Percentiles rank a stretch among this genome's conserved stretches.
These are phyloP conservation scores for Benincasa hispida DNA, from an alignment of 306 rosid species.

Conservation along the genomic window DNA sequence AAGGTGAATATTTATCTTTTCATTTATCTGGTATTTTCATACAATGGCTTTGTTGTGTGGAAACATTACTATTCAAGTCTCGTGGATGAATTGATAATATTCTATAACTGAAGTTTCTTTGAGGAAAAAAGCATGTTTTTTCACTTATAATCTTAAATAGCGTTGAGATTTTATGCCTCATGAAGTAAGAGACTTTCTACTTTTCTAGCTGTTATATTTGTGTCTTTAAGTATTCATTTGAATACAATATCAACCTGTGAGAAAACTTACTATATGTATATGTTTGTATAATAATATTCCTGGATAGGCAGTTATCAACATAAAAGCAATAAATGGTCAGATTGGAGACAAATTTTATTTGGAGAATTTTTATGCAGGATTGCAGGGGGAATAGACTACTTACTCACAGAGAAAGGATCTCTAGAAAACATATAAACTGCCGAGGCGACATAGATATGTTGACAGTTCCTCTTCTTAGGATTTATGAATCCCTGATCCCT, in stretches of 20 bases:
- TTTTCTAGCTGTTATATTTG: not conserved
- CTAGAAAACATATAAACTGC: conserved; percentile 39
- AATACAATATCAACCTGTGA: not conserved
- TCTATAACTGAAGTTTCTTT: not conserved
- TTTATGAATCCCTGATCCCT: conserved; percentile 62
- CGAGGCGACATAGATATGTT: conserved; percentile 64
- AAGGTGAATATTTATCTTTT: conserved; percentile 34
- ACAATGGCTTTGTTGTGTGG: not conserved
- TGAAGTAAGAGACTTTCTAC: not conserved
- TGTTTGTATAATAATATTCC: not conserved
- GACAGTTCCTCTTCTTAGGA: conserved; percentile 47
- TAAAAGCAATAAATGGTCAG: not conserved
- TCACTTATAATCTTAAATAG: not conserved
- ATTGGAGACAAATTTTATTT: conserved; percentile 13
- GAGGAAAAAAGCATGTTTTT: not conserved
- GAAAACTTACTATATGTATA: not conserved
- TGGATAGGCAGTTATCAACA: not conserved
- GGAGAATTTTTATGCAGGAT: conserved; percentile 42
- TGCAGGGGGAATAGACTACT: conserved; percentile 57
- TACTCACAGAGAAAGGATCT: conserved; percentile 52
- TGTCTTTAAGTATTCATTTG: not conserved
- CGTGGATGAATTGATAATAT: not conserved
- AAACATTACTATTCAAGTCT: not conserved
- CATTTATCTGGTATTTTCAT: not conserved
- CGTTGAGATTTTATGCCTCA: not conserved